Percentiles rank a stretch among this genome's conserved stretches.
These are phyloP conservation scores for Trametes sp. DNA, from an alignment of 1,284 basidiomycete species.

Conservation along the genomic window DNA sequence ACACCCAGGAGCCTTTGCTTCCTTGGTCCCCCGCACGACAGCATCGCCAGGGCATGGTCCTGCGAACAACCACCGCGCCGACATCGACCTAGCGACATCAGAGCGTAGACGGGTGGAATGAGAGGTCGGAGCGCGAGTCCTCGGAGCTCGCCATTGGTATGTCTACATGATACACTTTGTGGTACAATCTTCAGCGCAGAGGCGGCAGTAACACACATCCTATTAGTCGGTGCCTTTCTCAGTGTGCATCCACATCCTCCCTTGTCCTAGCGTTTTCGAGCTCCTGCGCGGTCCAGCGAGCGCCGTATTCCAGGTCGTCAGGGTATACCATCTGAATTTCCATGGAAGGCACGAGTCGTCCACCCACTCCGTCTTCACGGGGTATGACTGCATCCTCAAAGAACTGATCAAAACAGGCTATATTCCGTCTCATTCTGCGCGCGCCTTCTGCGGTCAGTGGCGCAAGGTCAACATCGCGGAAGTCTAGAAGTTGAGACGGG, in stretches of 20 bases:
- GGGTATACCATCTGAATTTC: constrained; percentile 22
- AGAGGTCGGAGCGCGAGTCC: background rate
- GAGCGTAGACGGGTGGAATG: background rate
- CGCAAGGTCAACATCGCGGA: background rate
- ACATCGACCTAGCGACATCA: background rate
- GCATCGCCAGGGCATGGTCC: background rate
- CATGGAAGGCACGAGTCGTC: constrained; percentile 18
- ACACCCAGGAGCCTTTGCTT: background rate
- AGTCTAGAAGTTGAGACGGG: background rate
- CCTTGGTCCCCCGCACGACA: background rate
- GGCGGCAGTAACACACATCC: background rate
- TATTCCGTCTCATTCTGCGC: background rate
- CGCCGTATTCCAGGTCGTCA: constrained; percentile 20
- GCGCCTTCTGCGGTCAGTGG: constrained; percentile 1
- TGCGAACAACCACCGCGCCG: background rate
- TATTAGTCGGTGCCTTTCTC: background rate
- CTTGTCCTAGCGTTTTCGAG: background rate
- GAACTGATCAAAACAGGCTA: constrained; percentile 20
- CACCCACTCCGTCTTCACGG: constrained; percentile 21
- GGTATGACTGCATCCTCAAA: constrained; percentile 28
- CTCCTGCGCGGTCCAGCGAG: constrained; percentile 17
- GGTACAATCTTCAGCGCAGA: background rate
- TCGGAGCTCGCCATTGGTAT: background rate
- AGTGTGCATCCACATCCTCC: background rate
- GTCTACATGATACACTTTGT: background rate